These are phyloP conservation scores for Henckelia pumila DNA, from an alignment of 257 asterid species.

Conservation along the genomic window DNA sequence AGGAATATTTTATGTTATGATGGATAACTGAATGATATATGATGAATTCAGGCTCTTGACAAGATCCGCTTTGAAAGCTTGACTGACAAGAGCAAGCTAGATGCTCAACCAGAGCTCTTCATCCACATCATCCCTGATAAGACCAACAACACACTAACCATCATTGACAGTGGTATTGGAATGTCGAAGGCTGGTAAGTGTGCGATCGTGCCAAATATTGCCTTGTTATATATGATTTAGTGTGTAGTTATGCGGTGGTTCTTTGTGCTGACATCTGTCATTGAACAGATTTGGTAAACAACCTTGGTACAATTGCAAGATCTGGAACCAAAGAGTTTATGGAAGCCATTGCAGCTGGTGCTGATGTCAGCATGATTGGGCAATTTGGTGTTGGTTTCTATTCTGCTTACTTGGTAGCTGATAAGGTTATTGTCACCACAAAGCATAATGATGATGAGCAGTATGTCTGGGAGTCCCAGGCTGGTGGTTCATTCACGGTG, in stretches of 20 bases:
- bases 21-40: neutral
- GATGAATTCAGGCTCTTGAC: slow-evolving; percentile 10
- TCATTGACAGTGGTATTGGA: slow-evolving; percentile 22
- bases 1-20: too few relatives aligned
- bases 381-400: slow-evolving; percentile 22
- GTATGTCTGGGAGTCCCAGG: slow-evolving; percentile 24
- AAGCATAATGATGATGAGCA: slow-evolving; percentile 26
- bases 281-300: slow-evolving; percentile 21
- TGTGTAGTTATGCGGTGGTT: neutral
- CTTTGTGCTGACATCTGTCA: neutral
- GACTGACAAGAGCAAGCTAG: slow-evolving; percentile 21
- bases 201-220: neutral
- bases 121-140: slow-evolving; percentile 22
- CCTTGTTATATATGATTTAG: neutral
- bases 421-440: slow-evolving; percentile 22
- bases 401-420: slow-evolving; percentile 18
- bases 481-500: slow-evolving; percentile 25
- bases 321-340: slow-evolving; percentile 23
- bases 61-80: slow-evolving; percentile 24
- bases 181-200: slow-evolving; percentile 25
- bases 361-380: slow-evolving; percentile 25
- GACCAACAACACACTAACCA: slow-evolving; percentile 20
- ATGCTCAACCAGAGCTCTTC: slow-evolving; percentile 25
- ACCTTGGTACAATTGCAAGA: slow-evolving; percentile 21
- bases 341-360: slow-evolving; percentile 25